Conservation (phyloP, 176 grass and related monocot species). For the Areca catechu region DNA sequence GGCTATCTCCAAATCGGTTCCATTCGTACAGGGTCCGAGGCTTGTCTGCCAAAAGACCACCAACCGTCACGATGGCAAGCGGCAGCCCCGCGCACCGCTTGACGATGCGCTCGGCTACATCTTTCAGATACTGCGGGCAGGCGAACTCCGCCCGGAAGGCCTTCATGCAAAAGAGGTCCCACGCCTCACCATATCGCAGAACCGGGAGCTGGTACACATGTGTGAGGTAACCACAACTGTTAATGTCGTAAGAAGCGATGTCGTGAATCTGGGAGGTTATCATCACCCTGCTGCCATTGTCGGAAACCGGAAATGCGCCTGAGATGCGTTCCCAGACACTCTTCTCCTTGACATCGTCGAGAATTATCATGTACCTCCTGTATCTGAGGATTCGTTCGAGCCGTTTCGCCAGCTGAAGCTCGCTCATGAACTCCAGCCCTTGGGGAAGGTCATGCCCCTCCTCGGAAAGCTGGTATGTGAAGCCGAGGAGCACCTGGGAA, state of each 20-base stretch:
- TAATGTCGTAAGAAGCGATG: too few relatives aligned
- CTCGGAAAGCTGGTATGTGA: too few relatives aligned
- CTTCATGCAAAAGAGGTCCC: conserved; percentile 23
- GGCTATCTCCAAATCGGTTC: background rate
- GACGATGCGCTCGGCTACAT: conserved; percentile 8
- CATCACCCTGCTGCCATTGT: conserved; percentile 6
- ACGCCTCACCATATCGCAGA: background rate
- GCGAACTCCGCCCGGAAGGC: conserved; percentile 10
- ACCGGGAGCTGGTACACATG: background rate
- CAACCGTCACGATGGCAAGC: conserved; percentile 12
- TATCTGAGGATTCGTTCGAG: too few relatives aligned
- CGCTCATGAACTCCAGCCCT: too few relatives aligned
- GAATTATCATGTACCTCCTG: too few relatives aligned
- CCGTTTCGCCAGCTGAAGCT: too few relatives aligned
- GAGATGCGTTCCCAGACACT: too few relatives aligned
- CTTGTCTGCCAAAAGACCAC: conserved; percentile 15
- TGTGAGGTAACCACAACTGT: background rate
- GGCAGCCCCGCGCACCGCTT: conserved; percentile 19
- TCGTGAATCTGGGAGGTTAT: conserved; percentile 16
- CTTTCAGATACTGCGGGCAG: conserved; percentile 15
- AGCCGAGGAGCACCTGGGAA: too few relatives aligned
- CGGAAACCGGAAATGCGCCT: too few relatives aligned
- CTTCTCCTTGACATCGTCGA: too few relatives aligned
- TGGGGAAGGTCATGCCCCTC: too few relatives aligned
- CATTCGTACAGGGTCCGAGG: background rate